Evolutionary conservation across 2,329 filamentous ascomycete species (phyloP), one percentile per base, ranked within the genome.

Genomic region (Nigrograna mackinnonii): DNA sequence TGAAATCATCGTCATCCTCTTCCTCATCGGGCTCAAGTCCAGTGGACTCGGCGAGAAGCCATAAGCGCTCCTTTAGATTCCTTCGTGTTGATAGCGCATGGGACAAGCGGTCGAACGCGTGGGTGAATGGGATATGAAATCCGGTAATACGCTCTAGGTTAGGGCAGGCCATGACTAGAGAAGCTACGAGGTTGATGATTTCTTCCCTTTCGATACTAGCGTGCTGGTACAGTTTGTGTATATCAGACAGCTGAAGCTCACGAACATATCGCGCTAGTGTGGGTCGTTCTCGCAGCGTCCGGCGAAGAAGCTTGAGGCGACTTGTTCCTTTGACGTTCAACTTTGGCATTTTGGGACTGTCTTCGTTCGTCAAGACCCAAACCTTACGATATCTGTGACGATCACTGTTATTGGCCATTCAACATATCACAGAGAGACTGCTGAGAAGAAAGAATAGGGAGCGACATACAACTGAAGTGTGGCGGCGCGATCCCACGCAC

Each of bases 131-230:
- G n/a, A 77, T 64, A 36, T 74, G 71, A 42, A 82, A 75, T 5
- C 80, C 80, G 22, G 74, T 57, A 6, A 84, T 60, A 19, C 72
- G 71, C 59, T 83, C 78, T 17, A 84, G 60, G 45, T 78, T 79
- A 6, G 80, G 79, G 52, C 79, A 83, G 2, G 75, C 73, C 74
- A 81, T 80, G 22, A 84, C 76, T 26, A 84, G 67, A 1, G 79
- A 80, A 5, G 78, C 77, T 14, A 82, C 61, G 14, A 77, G 45
- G 43, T 80, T 75, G 32, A 76, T 66, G 39, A 79, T 76, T 36
- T 77, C 74, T 53, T 77, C 69, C 55, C 69, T 70, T 44, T 72
- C 71, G 20, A 70, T 72, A 36, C 60, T 56, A 12, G 60, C 60
- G 33, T 62, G 53, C n/a, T 66, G 52, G 31, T 70, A 66, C 2